Evolutionary conservation across 148 eudicot genomes (phyloP), one percentile per base, ranked within the genome.

Genomic region (Agrostemma githago): DNA sequence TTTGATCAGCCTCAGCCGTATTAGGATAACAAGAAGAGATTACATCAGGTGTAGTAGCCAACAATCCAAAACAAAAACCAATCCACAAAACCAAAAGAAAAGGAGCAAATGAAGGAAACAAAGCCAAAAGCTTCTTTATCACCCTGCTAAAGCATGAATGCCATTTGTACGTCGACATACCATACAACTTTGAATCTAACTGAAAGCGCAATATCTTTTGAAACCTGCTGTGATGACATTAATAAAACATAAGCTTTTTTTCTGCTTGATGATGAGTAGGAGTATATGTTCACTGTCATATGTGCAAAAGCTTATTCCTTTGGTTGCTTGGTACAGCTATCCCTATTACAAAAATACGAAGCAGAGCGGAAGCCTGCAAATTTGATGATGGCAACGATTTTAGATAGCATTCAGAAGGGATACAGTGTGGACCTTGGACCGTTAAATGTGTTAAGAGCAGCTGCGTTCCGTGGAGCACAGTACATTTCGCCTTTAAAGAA

Each of bases 331-430:
- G 17, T 70, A 68, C 83, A 95, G 99, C 78, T 88, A 68, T 83
- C 89, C 43, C 67, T 87, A 72, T 77, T 95, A 71, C 82, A 74
- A 82, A 90, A 83, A 77, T 95, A 92, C 57, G 99, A 95, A 84
- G 79, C 89, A 75, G 99, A 95, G 6, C 83, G 97, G 73, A 92
- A 89, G 81, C 79, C 86, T 42, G 88, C 93, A 66, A 95, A 95
- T 78, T 77, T 81, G 62, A 65, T 90, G 71, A 90, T 95, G 99
- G 89, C 92, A 77, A 89, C 99, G 7, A 71, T 92, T 73, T 80
- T 95, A 14, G 99, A 95, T 79, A 89, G 97, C 73, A 86, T 95
- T 80, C 99, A 95, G 78, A 95, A 92, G 87, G 96, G 90, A 3
- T 95, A 95, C 74, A 83, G 89, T 3, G 80, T 90, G 44, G 97